Conservation (phyloP, 2,329 filamentous ascomycete genomes). For the Epichloe uncinata region DNA sequence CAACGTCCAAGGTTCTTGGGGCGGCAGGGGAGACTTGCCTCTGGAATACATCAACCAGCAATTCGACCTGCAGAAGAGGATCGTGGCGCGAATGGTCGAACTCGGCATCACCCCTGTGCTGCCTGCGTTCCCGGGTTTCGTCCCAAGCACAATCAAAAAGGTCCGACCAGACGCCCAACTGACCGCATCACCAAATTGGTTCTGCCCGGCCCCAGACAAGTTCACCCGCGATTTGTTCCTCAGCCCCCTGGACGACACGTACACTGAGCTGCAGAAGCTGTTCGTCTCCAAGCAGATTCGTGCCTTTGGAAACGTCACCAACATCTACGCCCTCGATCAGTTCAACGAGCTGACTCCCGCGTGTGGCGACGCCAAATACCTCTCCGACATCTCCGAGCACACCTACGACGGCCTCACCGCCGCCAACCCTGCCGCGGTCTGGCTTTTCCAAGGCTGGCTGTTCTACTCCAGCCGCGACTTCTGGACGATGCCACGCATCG, state of each 20-base stretch:
- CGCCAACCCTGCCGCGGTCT: constrained; percentile 33
- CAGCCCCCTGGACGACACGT: constrained; percentile 30
- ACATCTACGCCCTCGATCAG: constrained; percentile 37
- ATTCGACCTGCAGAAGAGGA: constrained; percentile 33
- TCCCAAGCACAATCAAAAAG: constrained; percentile 27
- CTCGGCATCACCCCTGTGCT: constrained; percentile 39
- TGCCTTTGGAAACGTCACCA: constrained; percentile 33
- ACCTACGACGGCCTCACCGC: constrained; percentile 34
- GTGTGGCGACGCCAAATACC: constrained; percentile 29
- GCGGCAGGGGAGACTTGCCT: constrained; percentile 24
- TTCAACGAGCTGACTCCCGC: constrained; percentile 38
- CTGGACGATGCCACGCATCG: constrained; percentile 30
- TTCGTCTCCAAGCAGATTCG: constrained; percentile 32
- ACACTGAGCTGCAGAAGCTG: constrained; percentile 27
- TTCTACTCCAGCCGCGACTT: constrained; percentile 31
- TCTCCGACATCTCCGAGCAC: constrained; percentile 16
- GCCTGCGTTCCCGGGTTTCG: constrained; percentile 37
- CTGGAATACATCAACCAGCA: constrained; percentile 32
- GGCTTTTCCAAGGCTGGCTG: constrained; percentile 39
- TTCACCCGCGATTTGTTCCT: constrained; percentile 35
- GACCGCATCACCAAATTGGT: constrained; percentile 30
- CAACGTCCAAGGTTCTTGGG: constrained; percentile 39
- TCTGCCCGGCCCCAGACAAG: constrained; percentile 11
- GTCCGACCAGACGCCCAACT: constrained; percentile 29
- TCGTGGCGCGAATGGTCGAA: constrained; percentile 34